Conservation (phyloP, 768 basidiomycete species). For the Phaffia australis region DNA sequence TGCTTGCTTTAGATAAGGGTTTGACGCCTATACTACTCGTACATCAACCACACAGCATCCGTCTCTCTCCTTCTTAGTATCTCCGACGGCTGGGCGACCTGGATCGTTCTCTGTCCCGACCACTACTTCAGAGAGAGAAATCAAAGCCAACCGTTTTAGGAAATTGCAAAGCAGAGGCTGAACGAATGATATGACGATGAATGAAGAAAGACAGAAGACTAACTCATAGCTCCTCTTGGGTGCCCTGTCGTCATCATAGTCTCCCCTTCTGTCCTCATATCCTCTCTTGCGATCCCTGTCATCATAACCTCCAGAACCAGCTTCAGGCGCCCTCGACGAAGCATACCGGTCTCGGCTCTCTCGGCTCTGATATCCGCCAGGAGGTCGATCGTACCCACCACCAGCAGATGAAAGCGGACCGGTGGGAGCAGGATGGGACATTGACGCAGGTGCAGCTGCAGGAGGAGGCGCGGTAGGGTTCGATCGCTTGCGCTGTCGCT, state of each 20-base stretch:
- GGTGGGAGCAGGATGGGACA: background rate
- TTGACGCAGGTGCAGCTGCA: background rate
- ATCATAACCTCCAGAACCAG: conserved; percentile 13
- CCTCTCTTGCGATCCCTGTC: conserved; percentile 4
- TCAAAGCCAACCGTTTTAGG: no score
- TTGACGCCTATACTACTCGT: no score
- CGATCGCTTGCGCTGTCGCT: conserved; percentile 48
- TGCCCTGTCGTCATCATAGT: conserved; percentile 13
- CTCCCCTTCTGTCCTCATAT: conserved; percentile 8
- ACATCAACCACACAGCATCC: no score
- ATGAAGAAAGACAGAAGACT: background rate
- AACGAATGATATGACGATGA: no score
- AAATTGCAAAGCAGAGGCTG: no score
- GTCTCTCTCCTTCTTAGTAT: no score
- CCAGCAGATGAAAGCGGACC: background rate
- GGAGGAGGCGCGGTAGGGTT: conserved; percentile 7
- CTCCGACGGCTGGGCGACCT: conserved; percentile 16
- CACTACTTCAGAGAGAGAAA: background rate
- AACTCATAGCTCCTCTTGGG: conserved; percentile 16
- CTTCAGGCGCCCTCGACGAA: conserved; percentile 1
- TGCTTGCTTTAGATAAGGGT: no score
- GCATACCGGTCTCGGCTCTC: conserved; percentile 6
- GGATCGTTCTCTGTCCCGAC: conserved; percentile 1
- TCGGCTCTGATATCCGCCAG: background rate
- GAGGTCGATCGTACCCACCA: no score